phyloP scores from a whole-genome alignment of 352 stramenopile genomes.

The Pythium scleroteichum region DNA sequence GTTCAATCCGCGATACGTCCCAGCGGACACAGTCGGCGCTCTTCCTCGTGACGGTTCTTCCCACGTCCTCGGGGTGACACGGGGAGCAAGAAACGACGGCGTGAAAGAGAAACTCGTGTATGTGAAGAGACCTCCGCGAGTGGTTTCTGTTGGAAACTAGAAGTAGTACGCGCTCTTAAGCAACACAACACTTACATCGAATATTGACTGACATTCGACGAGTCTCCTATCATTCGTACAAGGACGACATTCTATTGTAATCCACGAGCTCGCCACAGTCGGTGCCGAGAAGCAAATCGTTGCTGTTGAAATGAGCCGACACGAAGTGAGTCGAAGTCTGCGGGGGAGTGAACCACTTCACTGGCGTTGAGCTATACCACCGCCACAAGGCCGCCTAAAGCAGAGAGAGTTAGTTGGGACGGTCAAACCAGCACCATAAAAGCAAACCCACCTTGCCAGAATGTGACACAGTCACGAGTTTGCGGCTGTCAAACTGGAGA shows the following conservation, averaged over 20 bases:
- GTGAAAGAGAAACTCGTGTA: conserved; percentile 63
- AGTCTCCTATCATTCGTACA: conserved; percentile 13
- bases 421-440: too few species aligned
- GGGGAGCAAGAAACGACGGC: conserved; percentile 40
- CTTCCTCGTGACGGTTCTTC: not conserved
- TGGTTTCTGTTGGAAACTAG: not conserved
- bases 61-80: conserved; percentile 39
- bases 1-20: conserved; percentile 43
- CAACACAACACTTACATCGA: too few species aligned
- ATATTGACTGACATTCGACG: conserved; percentile 3
- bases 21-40: not conserved
- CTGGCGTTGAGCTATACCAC: conserved; percentile 81
- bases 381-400: conserved; percentile 76
- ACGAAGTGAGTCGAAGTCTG: conserved; percentile 55
- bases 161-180: too few species aligned
- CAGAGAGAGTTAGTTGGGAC: not conserved
- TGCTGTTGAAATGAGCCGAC: conserved; percentile 72
- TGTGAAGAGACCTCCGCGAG: conserved; percentile 43
- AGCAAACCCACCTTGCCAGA: conserved; percentile 63
- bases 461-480: conserved; percentile 79
- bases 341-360: conserved; percentile 69
- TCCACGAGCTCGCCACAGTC: conserved; percentile 72
- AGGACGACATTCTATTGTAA: conserved; percentile 63
- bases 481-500: conserved; percentile 86
- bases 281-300: conserved; percentile 77